These are phyloP conservation scores for Mycena latifolia DNA, from an alignment of 768 basidiomycete species.

Conservation along the genomic window DNA sequence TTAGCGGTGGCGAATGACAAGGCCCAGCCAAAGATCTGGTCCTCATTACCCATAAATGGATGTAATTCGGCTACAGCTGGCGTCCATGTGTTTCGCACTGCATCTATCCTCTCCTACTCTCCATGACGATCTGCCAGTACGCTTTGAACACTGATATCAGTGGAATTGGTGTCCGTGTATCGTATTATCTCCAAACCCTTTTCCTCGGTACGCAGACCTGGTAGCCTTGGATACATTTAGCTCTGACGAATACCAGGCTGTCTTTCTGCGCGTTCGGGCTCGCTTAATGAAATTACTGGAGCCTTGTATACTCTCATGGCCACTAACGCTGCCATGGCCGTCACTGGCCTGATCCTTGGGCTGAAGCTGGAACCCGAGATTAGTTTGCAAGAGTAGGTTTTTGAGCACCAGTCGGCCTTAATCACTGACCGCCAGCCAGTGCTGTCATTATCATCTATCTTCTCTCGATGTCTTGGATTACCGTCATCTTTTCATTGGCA, in stretches of 20 bases:
- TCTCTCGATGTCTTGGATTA: conserved; percentile 22
- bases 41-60: too few species aligned
- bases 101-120: too few species aligned
- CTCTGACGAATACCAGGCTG: background rate
- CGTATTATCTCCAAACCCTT: conserved; percentile 9
- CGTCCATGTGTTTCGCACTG: too few species aligned
- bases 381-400: conserved; percentile 14
- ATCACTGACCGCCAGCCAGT: background rate
- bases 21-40: too few species aligned
- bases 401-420: background rate
- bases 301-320: conserved; percentile 24
- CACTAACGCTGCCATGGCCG: conserved; percentile 21
- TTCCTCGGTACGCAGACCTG: conserved; percentile 21
- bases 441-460: conserved; percentile 19
- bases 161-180: conserved; percentile 13
- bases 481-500: conserved; percentile 3
- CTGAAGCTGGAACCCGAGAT: conserved; percentile 13
- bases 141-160: conserved; percentile 9
- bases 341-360: conserved; percentile 19
- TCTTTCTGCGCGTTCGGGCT: conserved; percentile 20
- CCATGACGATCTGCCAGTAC: background rate
- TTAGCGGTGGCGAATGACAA: too few species aligned
- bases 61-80: too few species aligned
- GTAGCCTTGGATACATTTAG: too few species aligned
- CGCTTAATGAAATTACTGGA: conserved; percentile 14